Percentiles rank a stretch among this genome's conserved stretches.
These are phyloP conservation scores for Dissophora globulifera DNA, from an alignment of 192 early-diverging fungal genomes.

Conservation along the genomic window DNA sequence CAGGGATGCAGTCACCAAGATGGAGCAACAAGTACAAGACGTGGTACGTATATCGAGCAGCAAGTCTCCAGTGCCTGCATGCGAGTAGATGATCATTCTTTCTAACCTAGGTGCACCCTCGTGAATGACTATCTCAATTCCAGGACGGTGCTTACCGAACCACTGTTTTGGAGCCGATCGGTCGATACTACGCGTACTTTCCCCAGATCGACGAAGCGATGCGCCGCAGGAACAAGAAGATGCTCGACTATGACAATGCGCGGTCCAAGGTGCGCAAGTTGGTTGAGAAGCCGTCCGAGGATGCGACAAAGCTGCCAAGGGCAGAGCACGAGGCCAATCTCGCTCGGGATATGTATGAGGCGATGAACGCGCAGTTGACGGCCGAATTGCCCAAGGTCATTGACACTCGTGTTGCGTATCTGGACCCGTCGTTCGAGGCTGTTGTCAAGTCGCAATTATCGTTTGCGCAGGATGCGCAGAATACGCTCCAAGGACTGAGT, in stretches of 20 bases:
- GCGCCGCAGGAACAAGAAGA: conserved; percentile 86
- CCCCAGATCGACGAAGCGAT: conserved; percentile 96
- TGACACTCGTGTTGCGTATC: conserved; percentile 87
- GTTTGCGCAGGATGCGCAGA: conserved; percentile 86
- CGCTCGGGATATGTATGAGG: conserved; percentile 82
- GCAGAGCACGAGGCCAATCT: conserved; percentile 86
- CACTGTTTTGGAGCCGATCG: conserved; percentile 92
- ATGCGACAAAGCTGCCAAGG: conserved; percentile 68
- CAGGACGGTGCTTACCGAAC: conserved; percentile 84
- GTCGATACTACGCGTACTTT: conserved; percentile 85
- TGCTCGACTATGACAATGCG: conserved; percentile 90
- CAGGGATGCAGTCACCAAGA: conserved; percentile 79
- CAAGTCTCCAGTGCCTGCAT: too few relatives aligned
- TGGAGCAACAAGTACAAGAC: conserved; percentile 82
- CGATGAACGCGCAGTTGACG: conserved; percentile 83
- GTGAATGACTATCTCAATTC: neutral
- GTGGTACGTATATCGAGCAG: conserved; percentile 68
- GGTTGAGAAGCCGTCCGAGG: conserved; percentile 82
- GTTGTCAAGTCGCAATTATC: conserved; percentile 91
- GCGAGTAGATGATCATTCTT: too few relatives aligned
- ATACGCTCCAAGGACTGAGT: conserved; percentile 74
- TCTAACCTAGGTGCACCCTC: too few relatives aligned
- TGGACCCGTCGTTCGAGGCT: conserved; percentile 97
- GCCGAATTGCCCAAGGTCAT: conserved; percentile 92
- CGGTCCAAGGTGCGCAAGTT: conserved; percentile 79